Base-by-base conservation (phyloP, 1,139 yeast genomes). In the Debaryomycetaceae sp. region DNA sequence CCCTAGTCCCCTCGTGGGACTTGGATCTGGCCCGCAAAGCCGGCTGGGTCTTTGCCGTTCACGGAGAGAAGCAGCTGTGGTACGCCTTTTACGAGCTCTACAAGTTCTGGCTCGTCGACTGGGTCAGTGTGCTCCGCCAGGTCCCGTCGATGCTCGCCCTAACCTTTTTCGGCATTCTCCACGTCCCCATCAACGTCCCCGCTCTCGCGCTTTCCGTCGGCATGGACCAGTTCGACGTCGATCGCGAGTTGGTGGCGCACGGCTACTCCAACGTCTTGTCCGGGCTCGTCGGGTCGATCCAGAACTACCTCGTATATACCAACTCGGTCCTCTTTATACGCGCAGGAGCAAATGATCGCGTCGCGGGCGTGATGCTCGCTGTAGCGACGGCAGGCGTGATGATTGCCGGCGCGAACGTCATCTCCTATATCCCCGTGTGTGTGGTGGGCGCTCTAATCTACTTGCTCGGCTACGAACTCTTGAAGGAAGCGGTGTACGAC, bases 161-260 rank as follows among this genome's bases (percentile, higher is more conserved):
- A 38, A 87, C 98, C 0, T 90, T 90, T 49, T 90, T 90, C 46
- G 98, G 98, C 4, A 80, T 90, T 26, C 58, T 90, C 31, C 98
- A 90, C 48, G 98, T 90, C 10, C 98, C 98, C 4, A 90, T 90
- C 38, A 90, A 90, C 49, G 96, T 90, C 5, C 98, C 98, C 3
- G 97, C 98, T 0, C 62, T 90, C 32, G 96, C 97, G 1, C 92
- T 90, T 13, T 80, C 95, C 3, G 70, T 83, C 4, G 85, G 86
- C 4, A 80, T 82, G 68, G 90, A 80, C 48, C 79, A 78, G 37
- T 73, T 81, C 38, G 95, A 87, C 47, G 94, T 90, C 18, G 95
- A 90, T 52, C 68, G 90, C 33, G 98, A 90, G 54, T 67, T 90
- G 36, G 79, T 87, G 25, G 96, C 97, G 1, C 98, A 90, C 53